Conservation (phyloP, 257 asterid genomes). For the Thymus mandschuricus region DNA sequence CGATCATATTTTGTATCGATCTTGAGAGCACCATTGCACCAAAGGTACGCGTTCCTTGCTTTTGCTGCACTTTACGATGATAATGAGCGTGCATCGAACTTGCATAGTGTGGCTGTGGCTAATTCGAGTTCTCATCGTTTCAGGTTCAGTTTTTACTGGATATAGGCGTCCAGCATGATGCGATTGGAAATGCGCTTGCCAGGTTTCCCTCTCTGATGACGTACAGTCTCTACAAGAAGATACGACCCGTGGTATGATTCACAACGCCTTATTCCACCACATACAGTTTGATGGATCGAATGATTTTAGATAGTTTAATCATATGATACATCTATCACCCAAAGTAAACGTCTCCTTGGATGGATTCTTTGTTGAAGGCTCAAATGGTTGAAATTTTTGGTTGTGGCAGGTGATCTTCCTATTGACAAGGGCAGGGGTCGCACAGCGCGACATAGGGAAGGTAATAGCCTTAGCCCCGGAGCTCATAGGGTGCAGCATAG, state of each 20-base stretch:
- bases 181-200: conserved; percentile 66
- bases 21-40: conserved; percentile 73
- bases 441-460: conserved; percentile 74
- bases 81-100: too few relatives aligned
- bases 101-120: not conserved
- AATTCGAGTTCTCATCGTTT: not conserved
- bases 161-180: conserved; percentile 76
- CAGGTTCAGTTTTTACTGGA: conserved; percentile 91
- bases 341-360: too few relatives aligned
- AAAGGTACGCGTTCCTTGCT: conserved; percentile 60
- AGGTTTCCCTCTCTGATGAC: conserved; percentile 83
- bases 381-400: not conserved
- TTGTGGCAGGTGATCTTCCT: conserved; percentile 70
- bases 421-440: conserved; percentile 84
- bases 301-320: too few relatives aligned
- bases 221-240: conserved; percentile 87
- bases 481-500: conserved; percentile 91
- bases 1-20: conserved; percentile 85
- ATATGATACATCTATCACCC: too few relatives aligned
- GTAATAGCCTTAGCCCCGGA: conserved; percentile 81
- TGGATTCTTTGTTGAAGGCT: too few relatives aligned
- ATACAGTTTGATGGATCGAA: too few relatives aligned
- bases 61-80: not conserved
- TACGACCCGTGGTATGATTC: conserved; percentile 80
- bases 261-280: not conserved